Evolutionary conservation across 192 early-diverging fungal species (phyloP).

Genomic region (Gigaspora rosea): DNA sequence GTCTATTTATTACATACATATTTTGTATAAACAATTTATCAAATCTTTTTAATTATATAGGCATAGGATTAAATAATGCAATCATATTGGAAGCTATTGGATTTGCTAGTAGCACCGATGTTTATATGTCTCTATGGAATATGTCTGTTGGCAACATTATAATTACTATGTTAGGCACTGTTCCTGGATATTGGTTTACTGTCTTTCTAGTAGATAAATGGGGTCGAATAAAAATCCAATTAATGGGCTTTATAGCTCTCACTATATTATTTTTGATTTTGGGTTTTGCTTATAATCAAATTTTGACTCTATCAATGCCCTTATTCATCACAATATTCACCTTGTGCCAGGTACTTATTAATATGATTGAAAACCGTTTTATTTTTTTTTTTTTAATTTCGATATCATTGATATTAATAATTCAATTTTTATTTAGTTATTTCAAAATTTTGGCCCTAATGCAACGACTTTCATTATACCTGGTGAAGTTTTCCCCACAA

Average conservation of each 20-base stretch:
- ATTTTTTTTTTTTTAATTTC: too few relatives aligned
- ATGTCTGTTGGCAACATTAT: constrained; percentile 88
- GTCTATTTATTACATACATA: too few relatives aligned
- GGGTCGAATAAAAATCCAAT: constrained; percentile 94
- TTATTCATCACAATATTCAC: constrained; percentile 43
- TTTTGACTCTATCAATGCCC: constrained; percentile 55
- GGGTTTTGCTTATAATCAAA: constrained; percentile 71
- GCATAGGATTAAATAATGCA: constrained; percentile 60
- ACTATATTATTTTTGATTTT: constrained; percentile 74
- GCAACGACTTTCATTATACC: constrained; percentile 86
- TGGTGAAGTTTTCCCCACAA: constrained; percentile 80
- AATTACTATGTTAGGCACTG: constrained; percentile 79
- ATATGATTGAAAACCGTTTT: too few relatives aligned
- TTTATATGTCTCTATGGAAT: constrained; percentile 50
- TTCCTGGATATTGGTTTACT: constrained; percentile 96
- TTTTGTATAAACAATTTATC: too few relatives aligned
- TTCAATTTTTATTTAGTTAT: constrained; percentile 43
- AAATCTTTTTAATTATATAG: too few relatives aligned
- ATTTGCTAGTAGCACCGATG: constrained; percentile 40
- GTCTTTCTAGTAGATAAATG: constrained; percentile 86
- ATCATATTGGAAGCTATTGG: constrained; percentile 75
- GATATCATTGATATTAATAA: too few relatives aligned
- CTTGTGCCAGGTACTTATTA: not conserved
- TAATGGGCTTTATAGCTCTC: constrained; percentile 78
- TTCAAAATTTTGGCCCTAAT: constrained; percentile 98